phyloP scores from a whole-genome alignment of 169 alveolate genomes.

The Babesia ovata region DNA sequence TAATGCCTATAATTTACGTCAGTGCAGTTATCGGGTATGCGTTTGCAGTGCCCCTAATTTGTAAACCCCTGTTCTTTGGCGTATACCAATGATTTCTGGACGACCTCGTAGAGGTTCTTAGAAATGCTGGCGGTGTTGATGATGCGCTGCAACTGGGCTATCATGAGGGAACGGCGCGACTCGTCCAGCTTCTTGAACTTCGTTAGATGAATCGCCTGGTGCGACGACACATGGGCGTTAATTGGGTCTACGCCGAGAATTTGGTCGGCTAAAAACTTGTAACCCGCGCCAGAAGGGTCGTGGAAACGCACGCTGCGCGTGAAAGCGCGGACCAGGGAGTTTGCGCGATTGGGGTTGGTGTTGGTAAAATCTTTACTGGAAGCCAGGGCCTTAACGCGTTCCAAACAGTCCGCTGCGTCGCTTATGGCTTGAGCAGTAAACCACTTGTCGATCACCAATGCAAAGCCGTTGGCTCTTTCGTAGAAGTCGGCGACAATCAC shows the following conservation, averaged over 20 bases:
- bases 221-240: constrained; percentile 80
- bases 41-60: not conserved
- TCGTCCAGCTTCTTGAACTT: constrained; percentile 73
- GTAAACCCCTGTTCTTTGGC: constrained; percentile 27
- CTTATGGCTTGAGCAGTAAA: constrained; percentile 74
- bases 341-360: constrained; percentile 78
- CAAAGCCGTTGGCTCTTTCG: constrained; percentile 64
- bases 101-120: constrained; percentile 72
- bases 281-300: constrained; percentile 81
- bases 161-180: constrained; percentile 69
- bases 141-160: constrained; percentile 67
- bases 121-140: constrained; percentile 68
- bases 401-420: constrained; percentile 69
- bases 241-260: constrained; percentile 76
- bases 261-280: constrained; percentile 80
- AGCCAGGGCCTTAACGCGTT: constrained; percentile 62
- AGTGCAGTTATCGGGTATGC: no score
- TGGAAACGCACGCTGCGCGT: constrained; percentile 78
- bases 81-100: constrained; percentile 61
- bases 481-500: constrained; percentile 55
- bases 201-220: constrained; percentile 67
- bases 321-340: constrained; percentile 79
- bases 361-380: constrained; percentile 69
- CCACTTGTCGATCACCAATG: constrained; percentile 76
- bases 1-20: no score